Evolutionary conservation across 1,284 basidiomycete genomes (phyloP).

Genomic region (Ceratorhiza oryzae-sativae): DNA sequence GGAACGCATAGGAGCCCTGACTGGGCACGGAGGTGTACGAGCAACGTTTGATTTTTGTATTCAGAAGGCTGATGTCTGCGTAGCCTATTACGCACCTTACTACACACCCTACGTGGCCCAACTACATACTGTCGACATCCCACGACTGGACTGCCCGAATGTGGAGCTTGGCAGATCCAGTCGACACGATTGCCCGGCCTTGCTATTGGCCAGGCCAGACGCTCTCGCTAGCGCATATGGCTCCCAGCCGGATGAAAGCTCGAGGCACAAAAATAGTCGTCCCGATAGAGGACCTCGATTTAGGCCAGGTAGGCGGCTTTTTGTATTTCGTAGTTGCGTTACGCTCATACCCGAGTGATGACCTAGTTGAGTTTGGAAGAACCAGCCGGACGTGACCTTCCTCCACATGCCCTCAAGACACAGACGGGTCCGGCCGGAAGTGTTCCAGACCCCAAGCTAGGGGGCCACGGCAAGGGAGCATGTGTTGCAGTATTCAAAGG

Average conservation of each 20-base stretch:
- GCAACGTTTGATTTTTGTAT: too few species aligned
- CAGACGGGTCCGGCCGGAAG: conserved; percentile 22
- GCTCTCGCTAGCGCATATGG: background rate
- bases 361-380: conserved; percentile 3
- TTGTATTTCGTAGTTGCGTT: background rate
- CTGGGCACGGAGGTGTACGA: conserved; percentile 35
- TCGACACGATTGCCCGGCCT: conserved; percentile 10
- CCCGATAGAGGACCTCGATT: background rate
- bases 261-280: background rate
- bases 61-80: too few species aligned
- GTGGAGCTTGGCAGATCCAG: conserved; percentile 34
- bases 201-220: conserved; percentile 27
- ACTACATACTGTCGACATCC: conserved; percentile 35
- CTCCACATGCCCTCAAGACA: conserved; percentile 2
- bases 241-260: background rate
- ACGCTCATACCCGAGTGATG: background rate
- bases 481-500: conserved; percentile 36
- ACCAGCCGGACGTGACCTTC: background rate
- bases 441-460: background rate
- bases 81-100: conserved; percentile 32
- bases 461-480: conserved; percentile 11
- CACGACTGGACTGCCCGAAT: conserved; percentile 26
- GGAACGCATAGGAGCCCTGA: conserved; percentile 18
- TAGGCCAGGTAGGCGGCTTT: background rate
- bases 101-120: conserved; percentile 22